Evolutionary conservation across 2,329 filamentous ascomycete genomes (phyloP), one percentile per base, ranked within the genome.

Genomic region (Didymellaceae sp.): DNA sequence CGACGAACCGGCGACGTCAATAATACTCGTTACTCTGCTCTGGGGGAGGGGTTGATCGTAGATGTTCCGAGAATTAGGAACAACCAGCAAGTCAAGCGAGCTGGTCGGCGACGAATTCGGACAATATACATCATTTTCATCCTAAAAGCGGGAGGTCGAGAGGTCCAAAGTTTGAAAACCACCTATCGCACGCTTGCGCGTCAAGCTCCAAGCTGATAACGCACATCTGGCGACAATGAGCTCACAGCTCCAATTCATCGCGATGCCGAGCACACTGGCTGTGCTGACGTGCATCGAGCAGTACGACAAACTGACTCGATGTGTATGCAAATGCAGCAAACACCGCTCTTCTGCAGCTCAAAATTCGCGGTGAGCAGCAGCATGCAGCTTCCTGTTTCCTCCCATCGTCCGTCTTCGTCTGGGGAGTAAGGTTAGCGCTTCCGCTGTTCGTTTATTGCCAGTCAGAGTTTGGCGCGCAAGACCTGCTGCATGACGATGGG

Each of bases 401-500:
- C 31, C 49, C 35, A 31, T 38, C n/a, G 17, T 30, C 42, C 48
- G 37, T 25, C 44, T 55, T 63, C 61, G 59, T 61, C 60, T 67
- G 65, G 61, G 65, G 64, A 61, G 57, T 37, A 34, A 52, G 57
- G 59, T 17, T 61, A 61, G 65, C 47, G 62, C 63, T 63, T 68
- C 67, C 67, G 65, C 51, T 40, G 58, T 48, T 49, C 50, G 49
- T 31, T 30, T 49, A n/a, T n/a, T 24, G 48, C 51, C 51, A 59
- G 58, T 39, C 50, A 53, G 54, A 58, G 54, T 52, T 50, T 38
- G 53, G n/a, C n/a, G n/a, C n/a, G n/a, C n/a, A n/a, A n/a, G n/a
- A n/a, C n/a, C n/a, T n/a, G n/a, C n/a, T n/a, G n/a, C n/a, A n/a
- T n/a, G n/a, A n/a, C n/a, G n/a, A n/a, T 28, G n/a, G 26, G 11